Conservation (phyloP, 2,329 filamentous ascomycete species). For the Aspergillus sp. region DNA sequence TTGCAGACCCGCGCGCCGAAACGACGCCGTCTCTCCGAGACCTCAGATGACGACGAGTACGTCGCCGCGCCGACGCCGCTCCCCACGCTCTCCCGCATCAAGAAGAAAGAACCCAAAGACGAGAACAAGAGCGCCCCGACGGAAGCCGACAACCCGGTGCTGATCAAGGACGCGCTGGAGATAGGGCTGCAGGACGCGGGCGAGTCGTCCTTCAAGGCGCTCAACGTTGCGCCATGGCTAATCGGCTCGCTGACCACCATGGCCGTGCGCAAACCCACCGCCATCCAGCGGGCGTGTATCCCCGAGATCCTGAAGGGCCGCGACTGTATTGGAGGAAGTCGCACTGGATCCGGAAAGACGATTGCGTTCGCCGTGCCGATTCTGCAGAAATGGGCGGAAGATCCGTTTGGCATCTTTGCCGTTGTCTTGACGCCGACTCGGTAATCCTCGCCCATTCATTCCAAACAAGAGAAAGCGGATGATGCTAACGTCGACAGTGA, state of each 20-base stretch:
- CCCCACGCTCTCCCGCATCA: slow-evolving; percentile 40
- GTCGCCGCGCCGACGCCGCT: slow-evolving; percentile 31
- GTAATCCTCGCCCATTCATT: slow-evolving; percentile 38
- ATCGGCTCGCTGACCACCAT: slow-evolving; percentile 71
- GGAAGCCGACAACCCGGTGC: slow-evolving; percentile 34
- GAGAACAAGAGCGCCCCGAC: slow-evolving; percentile 16
- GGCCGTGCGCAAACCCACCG: slow-evolving; percentile 84
- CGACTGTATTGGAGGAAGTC: slow-evolving; percentile 91
- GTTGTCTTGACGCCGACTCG: slow-evolving; percentile 85
- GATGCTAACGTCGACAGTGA: slow-evolving; percentile 56
- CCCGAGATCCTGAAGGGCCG: slow-evolving; percentile 86
- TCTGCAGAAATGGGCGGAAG: slow-evolving; percentile 86
- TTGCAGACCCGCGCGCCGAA: slow-evolving; percentile 34
- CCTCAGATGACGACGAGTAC: slow-evolving; percentile 34
- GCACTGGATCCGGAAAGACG: slow-evolving; percentile 96
- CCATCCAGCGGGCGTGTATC: slow-evolving; percentile 90
- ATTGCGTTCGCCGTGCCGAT: slow-evolving; percentile 94
- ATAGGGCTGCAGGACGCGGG: slow-evolving; percentile 43
- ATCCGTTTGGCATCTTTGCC: slow-evolving; percentile 87
- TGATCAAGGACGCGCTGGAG: slow-evolving; percentile 39
- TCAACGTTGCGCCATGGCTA: slow-evolving; percentile 82
- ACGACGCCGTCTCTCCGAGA: slow-evolving; percentile 38
- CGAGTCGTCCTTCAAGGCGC: slow-evolving; percentile 62
- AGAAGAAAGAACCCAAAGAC: slow-evolving; percentile 31
- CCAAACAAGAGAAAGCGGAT: neutral